Evolutionary conservation across 208 protist species (phyloP), one percentile per base, ranked within the genome.

Genomic region (Wallacemonas rigidus): DNA sequence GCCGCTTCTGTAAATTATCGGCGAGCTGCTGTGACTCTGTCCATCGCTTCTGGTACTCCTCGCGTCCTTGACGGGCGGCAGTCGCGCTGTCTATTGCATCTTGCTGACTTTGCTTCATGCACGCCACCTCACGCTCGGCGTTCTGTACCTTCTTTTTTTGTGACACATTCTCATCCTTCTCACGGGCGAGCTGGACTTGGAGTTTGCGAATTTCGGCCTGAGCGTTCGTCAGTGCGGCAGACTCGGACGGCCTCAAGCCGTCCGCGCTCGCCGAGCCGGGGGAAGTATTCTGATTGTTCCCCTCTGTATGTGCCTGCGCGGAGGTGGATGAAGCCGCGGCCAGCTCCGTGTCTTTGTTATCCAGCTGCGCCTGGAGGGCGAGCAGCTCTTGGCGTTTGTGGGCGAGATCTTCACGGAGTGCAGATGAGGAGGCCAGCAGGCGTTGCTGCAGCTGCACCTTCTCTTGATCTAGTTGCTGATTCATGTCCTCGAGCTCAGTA

Each of bases 361-460:
- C 36, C 15, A 91, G 68, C 41, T 53, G 51, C 7, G 88, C 83
- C 40, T 87, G 71, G 54, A 92, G 76, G 35, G 70, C 60, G 26
- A 89, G 57, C 11, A 85, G 40, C 67, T 92, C 83, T 8, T 65
- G 71, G 11, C 85, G 80, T 54, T 85, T 80, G 54, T 83, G 62
- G 2, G 77, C 77, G 8, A 95, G 57, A 58, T 92, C 90, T n/a
- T 89, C 90, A 15, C 90, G 87, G n/a, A 91, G 71, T 4, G 71
- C 48, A 2, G 80, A 63, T 5, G 85, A 86, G 54, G 79, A 79
- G 14, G 79, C 70, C 5, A 91, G 72, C 58, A 93, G 67, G 15
- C 81, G 75, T 67, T 83, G 80, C 67, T 91, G 82, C 35, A 91
- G 51, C 17, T 82, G n/a, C 47, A 72, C 72, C 53, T 78, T 83